phyloP scores from a whole-genome alignment of 257 asterid species.

The Solanum microdontum region DNA sequence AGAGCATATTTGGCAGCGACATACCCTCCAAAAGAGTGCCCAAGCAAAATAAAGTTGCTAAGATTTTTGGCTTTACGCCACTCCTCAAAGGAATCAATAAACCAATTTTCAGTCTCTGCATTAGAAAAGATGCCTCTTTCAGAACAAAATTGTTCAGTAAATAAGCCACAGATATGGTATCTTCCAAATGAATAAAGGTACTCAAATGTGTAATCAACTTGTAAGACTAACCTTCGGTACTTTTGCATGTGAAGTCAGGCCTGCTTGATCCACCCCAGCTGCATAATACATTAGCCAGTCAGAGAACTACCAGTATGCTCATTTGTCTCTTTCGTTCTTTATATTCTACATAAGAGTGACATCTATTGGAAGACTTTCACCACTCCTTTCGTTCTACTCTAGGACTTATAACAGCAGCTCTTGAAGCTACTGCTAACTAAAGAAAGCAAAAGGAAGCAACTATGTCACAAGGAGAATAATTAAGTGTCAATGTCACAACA shows the following conservation, averaged over 20 bases:
- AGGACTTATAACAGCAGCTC: background rate
- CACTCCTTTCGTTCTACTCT: background rate
- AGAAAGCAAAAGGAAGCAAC: background rate
- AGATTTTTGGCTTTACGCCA: conserved; percentile 91
- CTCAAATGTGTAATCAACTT: background rate
- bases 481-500: background rate
- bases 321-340: background rate
- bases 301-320: background rate
- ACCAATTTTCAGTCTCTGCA: conserved; percentile 92
- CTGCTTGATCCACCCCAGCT: conserved; percentile 99
- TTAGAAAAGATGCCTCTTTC: background rate
- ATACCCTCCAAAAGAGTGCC: conserved; percentile 98
- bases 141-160: background rate
- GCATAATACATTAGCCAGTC: conserved; percentile 15
- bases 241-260: conserved; percentile 93
- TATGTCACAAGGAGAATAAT: background rate
- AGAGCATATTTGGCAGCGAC: conserved; percentile 89
- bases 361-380: background rate
- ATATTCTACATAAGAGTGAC: background rate
- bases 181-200: background rate
- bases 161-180: background rate
- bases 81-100: conserved; percentile 76
- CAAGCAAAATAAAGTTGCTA: conserved; percentile 81
- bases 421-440: background rate
- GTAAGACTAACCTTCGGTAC: conserved; percentile 76